Percentiles rank a stretch among this genome's conserved stretches.
Evolutionary conservation across 2,329 filamentous ascomycete genomes (phyloP).

Genomic region (Neonectria coccinea): DNA sequence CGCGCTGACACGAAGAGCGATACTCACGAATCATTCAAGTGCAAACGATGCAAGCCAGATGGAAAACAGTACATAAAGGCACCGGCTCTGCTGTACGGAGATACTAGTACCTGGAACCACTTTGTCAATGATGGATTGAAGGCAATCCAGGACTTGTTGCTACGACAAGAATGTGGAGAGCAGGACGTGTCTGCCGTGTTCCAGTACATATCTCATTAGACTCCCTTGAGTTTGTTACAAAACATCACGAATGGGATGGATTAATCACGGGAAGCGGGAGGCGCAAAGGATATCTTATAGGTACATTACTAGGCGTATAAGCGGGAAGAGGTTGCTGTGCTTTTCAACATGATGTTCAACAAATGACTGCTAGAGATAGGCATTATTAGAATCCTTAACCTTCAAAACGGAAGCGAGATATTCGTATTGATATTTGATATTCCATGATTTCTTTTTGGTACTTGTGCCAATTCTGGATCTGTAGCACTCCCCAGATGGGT

Average conservation of each 20-base stretch:
- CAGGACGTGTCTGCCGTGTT: slow-evolving; percentile 92
- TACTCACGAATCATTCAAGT: slow-evolving; percentile 99
- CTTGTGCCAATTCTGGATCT: background rate
- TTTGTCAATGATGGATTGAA: slow-evolving; percentile 85
- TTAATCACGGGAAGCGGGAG: background rate
- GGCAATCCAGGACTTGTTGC: slow-evolving; percentile 88
- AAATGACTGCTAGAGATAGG: background rate
- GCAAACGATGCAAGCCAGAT: slow-evolving; percentile 90
- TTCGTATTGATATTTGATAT: background rate
- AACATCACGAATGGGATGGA: background rate
- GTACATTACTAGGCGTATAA: background rate
- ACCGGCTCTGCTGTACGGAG: slow-evolving; percentile 94
- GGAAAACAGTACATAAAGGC: slow-evolving; percentile 91
- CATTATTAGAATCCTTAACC: background rate
- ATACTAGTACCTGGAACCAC: slow-evolving; percentile 99
- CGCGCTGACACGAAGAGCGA: slow-evolving; percentile 86
- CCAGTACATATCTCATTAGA: slow-evolving; percentile 93
- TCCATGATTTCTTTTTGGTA: background rate
- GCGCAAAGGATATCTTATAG: background rate
- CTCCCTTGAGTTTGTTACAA: background rate
- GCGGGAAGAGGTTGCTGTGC: background rate
- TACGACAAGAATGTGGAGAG: slow-evolving; percentile 86
- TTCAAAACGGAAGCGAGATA: background rate
- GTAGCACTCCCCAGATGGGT: too few relatives aligned
- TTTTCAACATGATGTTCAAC: background rate